Conservation (phyloP, 2,329 filamentous ascomycete genomes). For the Ilyonectria robusta region DNA sequence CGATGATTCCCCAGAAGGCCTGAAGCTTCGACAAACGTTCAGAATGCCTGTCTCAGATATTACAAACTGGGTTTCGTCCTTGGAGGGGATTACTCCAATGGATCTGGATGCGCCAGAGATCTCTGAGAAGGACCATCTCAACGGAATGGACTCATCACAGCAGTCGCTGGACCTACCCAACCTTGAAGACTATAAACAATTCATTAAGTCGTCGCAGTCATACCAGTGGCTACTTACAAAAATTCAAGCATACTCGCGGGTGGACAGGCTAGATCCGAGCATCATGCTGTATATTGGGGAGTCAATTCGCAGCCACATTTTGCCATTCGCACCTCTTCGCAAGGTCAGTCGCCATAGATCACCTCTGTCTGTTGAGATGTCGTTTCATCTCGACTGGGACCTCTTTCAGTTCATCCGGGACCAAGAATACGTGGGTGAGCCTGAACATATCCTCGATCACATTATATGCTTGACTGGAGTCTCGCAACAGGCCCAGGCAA, state of each 20-base stretch:
- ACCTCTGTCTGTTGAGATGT: not conserved
- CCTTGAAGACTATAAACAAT: not conserved
- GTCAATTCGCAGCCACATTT: not conserved
- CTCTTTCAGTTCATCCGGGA: not conserved
- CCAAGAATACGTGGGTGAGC: not conserved
- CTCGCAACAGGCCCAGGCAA: not conserved
- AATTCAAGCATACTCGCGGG: not conserved
- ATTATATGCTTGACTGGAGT: not conserved
- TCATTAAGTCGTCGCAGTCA: not conserved
- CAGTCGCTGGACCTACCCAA: not conserved
- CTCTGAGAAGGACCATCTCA: not conserved
- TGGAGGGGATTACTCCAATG: not conserved
- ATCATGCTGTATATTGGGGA: not conserved
- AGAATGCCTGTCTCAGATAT: not conserved
- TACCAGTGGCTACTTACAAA: not conserved
- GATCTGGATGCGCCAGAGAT: not conserved
- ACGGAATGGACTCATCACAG: too few relatives aligned
- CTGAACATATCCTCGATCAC: not conserved
- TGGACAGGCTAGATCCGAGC: not conserved
- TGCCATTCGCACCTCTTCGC: not conserved
- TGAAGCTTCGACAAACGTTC: not conserved
- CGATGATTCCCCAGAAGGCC: not conserved
- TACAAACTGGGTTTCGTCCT: not conserved
- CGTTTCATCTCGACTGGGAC: not conserved
- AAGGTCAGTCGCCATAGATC: not conserved